Conservation (phyloP, 2,329 filamentous ascomycete species). For the Dryadomyces quercus-mongolicae region DNA sequence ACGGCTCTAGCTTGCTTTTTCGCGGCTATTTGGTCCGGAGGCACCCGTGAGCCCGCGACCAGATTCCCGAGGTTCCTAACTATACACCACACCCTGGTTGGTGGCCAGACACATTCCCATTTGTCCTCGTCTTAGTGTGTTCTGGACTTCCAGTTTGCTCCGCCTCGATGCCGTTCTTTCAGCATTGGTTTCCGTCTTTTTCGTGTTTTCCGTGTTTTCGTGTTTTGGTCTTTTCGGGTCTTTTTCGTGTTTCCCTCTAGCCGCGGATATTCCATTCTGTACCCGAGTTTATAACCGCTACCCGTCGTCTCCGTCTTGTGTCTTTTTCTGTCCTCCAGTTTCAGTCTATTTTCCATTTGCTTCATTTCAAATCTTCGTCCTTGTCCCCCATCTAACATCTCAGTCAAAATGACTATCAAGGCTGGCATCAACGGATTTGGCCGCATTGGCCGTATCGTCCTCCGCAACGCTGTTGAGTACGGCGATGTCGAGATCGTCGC, state of each 20-base stretch:
- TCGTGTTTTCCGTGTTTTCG: not conserved
- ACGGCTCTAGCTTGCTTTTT: conserved; percentile 4
- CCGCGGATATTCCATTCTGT: not conserved
- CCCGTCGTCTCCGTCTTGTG: not conserved
- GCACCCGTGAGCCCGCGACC: conserved; percentile 6
- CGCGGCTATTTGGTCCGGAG: conserved; percentile 9
- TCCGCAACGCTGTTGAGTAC: conserved; percentile 94
- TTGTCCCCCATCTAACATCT: not conserved
- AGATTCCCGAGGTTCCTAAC: conserved; percentile 4
- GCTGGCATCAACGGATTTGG: conserved; percentile 99
- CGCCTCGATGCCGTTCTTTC: not conserved
- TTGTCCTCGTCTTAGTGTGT: not conserved
- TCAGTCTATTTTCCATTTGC: not conserved
- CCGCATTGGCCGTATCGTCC: conserved; percentile 97
- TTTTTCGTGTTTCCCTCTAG: not conserved
- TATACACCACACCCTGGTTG: not conserved
- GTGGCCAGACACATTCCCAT: not conserved
- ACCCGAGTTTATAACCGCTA: not conserved
- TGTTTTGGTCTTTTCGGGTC: not conserved
- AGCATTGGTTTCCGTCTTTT: not conserved
- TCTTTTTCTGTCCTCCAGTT: not conserved
- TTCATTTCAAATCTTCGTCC: not conserved
- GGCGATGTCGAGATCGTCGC: conserved; percentile 83
- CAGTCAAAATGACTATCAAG: conserved; percentile 47
- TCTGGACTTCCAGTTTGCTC: not conserved